These are phyloP conservation scores for Phytophthora boehmeriae DNA, from an alignment of 352 stramenopile genomes.

Conservation along the genomic window DNA sequence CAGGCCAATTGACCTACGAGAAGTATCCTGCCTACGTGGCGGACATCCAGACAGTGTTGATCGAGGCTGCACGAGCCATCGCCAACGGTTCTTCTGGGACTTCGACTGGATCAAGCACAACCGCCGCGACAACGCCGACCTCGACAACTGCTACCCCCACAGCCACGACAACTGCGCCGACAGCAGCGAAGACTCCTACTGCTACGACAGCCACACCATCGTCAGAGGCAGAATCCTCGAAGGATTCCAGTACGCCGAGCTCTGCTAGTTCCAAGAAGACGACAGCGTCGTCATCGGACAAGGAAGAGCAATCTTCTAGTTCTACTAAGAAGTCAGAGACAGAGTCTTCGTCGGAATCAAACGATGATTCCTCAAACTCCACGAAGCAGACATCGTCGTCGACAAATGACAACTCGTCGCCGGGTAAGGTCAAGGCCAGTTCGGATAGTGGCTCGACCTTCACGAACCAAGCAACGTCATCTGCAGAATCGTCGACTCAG, in stretches of 20 bases:
- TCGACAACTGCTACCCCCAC: constrained; percentile 4
- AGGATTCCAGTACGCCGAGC: neutral
- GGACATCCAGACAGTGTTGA: constrained; percentile 57
- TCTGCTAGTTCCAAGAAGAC: constrained; percentile 18
- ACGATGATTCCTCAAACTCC: constrained; percentile 4
- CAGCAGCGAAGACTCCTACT: constrained; percentile 4
- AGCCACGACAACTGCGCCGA: constrained; percentile 10
- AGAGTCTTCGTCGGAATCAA: neutral
- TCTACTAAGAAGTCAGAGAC: neutral
- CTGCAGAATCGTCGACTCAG: constrained; percentile 20
- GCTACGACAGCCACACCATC: constrained; percentile 2
- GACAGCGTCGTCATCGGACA: constrained; percentile 12
- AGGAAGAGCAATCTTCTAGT: constrained; percentile 9
- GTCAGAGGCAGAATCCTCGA: too few relatives aligned
- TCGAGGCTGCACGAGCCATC: constrained; percentile 38
- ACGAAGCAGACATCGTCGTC: constrained; percentile 8
- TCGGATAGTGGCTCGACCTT: constrained; percentile 40
- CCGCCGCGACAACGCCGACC: constrained; percentile 2
- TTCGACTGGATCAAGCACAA: constrained; percentile 13
- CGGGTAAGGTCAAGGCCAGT: constrained; percentile 45
- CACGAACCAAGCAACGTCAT: constrained; percentile 28
- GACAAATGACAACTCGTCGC: constrained; percentile 14
- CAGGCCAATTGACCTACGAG: constrained; percentile 60
- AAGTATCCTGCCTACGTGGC: constrained; percentile 60
- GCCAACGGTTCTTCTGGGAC: constrained; percentile 17